Base-by-base conservation (phyloP, 768 basidiomycete species). In the Suillus subluteus region DNA sequence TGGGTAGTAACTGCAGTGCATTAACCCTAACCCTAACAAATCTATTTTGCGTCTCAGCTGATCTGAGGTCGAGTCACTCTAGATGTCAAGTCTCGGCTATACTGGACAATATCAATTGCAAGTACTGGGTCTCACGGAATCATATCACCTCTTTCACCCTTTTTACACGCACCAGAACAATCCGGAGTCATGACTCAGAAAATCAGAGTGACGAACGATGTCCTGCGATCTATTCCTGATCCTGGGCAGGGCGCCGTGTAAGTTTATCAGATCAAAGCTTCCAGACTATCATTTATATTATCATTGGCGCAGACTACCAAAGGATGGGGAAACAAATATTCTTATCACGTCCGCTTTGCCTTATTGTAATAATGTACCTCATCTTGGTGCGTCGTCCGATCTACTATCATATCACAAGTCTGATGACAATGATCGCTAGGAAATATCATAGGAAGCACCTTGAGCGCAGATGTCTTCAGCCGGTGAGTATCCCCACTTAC, bases 391-490 rank as follows among this genome's bases (percentile, higher is more conserved):
- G 85, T 79, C 23, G 41, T 71, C 66, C 67, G 63, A 66, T 44
- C 43, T 32, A 26, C 40, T 64, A 35, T 68, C 63, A 59, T 26
- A 65, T 40, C 23, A 56, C 38, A 62, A 59, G 3, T 61, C 40
- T 61, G 18, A 61, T 1, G 12, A 21, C 41, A 21, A 30, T 43
- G 18, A 43, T 43, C 41, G 3, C 18, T 66, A 87, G 94, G 93
- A 59, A 94, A 96, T 76, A 92, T 95, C 73, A 96, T 96, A 71
- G 96, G 97, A 67, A 99, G 97, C 70, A 96, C 93, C 8, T 84
- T 99, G 38, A 98, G 96, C 72, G 98, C 98, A 2, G 98, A 99
- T 76, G 96, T 99, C 41, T 99, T 91, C 79, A 96, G 95, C 72
- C 85, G 98, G 87, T 98, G 79, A 73, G 90, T 83, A 30, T 38